Evolutionary conservation across 2,329 filamentous ascomycete species (phyloP).

Genomic region (Thielaviopsis musarum): DNA sequence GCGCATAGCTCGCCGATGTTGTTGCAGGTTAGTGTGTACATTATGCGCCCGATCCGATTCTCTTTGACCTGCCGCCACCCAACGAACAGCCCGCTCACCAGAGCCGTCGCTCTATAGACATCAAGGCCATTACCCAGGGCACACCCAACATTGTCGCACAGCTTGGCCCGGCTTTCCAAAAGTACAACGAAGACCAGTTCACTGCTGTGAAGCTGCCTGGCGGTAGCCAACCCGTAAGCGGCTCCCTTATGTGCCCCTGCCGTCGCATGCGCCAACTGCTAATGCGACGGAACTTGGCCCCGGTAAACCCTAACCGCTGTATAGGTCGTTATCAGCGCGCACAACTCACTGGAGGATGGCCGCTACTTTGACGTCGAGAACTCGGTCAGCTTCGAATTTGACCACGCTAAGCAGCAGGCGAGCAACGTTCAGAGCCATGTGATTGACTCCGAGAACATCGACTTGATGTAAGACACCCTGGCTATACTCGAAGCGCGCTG

Average conservation of each 20-base stretch:
- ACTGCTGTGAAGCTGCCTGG: conserved; percentile 77
- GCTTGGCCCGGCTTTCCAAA: conserved; percentile 70
- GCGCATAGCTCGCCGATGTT: conserved; percentile 11
- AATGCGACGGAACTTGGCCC: neutral
- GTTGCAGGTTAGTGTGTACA: conserved; percentile 10
- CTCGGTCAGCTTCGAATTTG: conserved; percentile 74
- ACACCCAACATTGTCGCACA: conserved; percentile 50
- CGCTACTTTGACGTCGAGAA: conserved; percentile 84
- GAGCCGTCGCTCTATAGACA: conserved; percentile 39
- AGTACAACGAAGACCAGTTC: conserved; percentile 95
- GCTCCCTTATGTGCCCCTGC: neutral
- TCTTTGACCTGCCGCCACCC: neutral
- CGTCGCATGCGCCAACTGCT: neutral
- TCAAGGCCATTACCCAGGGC: conserved; percentile 67
- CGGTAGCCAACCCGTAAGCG: conserved; percentile 42
- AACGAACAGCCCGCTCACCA: neutral
- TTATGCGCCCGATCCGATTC: neutral
- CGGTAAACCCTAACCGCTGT: neutral
- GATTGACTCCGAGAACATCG: conserved; percentile 57
- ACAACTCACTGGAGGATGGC: conserved; percentile 65
- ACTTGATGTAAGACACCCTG: conserved; percentile 51
- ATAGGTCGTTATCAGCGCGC: conserved; percentile 67
- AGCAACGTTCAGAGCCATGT: conserved; percentile 65
- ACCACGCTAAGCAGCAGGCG: conserved; percentile 71
- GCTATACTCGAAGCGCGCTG: neutral